These are phyloP conservation scores for Candolleomyces aberdarensis DNA, from an alignment of 768 basidiomycete species.

Conservation along the genomic window DNA sequence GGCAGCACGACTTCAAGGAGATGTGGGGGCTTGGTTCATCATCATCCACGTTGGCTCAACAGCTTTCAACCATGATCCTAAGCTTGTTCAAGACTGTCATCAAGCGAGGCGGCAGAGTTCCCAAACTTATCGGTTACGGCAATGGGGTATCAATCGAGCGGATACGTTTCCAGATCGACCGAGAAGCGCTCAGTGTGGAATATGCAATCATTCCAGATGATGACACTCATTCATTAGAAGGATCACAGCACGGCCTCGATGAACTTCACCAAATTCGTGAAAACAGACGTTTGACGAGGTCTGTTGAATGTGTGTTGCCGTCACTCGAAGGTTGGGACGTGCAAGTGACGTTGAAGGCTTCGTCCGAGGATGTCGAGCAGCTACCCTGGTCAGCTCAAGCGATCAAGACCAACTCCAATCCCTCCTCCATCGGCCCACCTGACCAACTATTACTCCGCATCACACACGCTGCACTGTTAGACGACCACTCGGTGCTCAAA, in stretches of 20 bases:
- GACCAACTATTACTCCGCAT: conserved; percentile 64
- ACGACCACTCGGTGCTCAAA: conserved; percentile 77
- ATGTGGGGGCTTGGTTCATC: conserved; percentile 78
- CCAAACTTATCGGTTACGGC: conserved; percentile 75
- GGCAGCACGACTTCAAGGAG: conserved; percentile 91
- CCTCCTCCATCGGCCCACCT: conserved; percentile 29
- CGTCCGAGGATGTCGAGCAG: conserved; percentile 65
- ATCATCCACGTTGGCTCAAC: conserved; percentile 59
- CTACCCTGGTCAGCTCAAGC: conserved; percentile 73
- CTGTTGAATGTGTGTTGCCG: conserved; percentile 80
- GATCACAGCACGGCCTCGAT: conserved; percentile 47
- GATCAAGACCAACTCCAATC: conserved; percentile 40
- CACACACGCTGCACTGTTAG: conserved; percentile 66
- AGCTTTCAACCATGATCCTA: conserved; percentile 81
- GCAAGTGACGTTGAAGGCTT: conserved; percentile 71
- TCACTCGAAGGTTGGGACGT: conserved; percentile 83
- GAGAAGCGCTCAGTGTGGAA: conserved; percentile 79
- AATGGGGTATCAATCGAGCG: conserved; percentile 79
- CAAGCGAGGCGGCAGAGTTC: conserved; percentile 71
- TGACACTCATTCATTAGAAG: conserved; percentile 43
- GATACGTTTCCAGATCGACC: conserved; percentile 73
- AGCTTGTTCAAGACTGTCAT: conserved; percentile 80
- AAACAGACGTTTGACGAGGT: conserved; percentile 64
- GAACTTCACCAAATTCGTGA: conserved; percentile 66
- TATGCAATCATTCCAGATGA: conserved; percentile 82